phyloP scores from a whole-genome alignment of 2,329 filamentous ascomycete species.

The Aspergillus hortae region DNA sequence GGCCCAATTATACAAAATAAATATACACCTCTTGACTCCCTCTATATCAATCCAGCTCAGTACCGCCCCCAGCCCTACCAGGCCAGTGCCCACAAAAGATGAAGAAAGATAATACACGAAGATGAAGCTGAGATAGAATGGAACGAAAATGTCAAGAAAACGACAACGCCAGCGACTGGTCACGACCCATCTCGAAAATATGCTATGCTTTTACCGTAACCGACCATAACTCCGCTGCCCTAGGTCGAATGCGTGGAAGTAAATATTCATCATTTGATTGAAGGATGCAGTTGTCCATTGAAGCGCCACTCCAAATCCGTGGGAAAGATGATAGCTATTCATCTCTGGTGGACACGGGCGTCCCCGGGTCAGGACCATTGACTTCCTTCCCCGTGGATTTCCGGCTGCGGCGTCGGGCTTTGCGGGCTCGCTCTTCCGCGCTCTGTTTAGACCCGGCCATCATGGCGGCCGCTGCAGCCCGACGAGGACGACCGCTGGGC shows the following conservation, averaged over 20 bases:
- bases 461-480: slow-evolving; percentile 19
- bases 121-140: not conserved
- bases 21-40: too few species aligned
- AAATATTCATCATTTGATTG: not conserved
- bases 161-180: not conserved
- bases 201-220: slow-evolving; percentile 5
- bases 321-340: too few species aligned
- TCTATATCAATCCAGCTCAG: too few species aligned
- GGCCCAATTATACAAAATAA: too few species aligned
- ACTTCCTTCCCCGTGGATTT: not conserved
- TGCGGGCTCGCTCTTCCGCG: slow-evolving; percentile 17
- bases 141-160: not conserved
- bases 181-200: not conserved
- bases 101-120: not conserved
- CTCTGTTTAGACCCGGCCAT: slow-evolving; percentile 18
- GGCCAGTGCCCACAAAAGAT: too few species aligned
- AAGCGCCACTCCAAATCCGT: too few species aligned
- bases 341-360: not conserved
- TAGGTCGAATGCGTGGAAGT: not conserved
- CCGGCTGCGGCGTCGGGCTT: slow-evolving; percentile 15
- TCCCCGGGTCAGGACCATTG: not conserved
- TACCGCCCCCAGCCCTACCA: too few species aligned
- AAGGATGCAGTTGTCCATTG: not conserved
- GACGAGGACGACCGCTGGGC: slow-evolving; percentile 19
- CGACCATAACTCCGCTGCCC: slow-evolving; percentile 1